A percentile compares a stretch with the other conserved stretches of the same genome.
These are phyloP conservation scores for Colletotrichum graminicola DNA, from an alignment of 2,329 filamentous ascomycete species.

Conservation along the genomic window DNA sequence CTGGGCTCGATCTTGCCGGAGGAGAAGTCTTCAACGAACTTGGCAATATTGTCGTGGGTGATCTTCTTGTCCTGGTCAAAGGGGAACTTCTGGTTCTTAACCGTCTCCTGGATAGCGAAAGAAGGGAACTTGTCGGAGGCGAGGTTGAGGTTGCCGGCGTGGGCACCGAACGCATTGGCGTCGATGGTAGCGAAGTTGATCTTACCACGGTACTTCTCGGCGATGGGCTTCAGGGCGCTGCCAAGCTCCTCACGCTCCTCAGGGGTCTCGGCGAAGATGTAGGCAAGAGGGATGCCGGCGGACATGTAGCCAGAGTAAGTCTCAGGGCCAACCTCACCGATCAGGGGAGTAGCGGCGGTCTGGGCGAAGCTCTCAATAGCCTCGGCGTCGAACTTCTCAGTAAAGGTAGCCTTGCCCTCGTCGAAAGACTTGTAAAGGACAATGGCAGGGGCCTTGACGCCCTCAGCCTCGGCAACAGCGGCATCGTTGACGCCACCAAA, in stretches of 20 bases:
- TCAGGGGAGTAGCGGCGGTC: constrained; percentile 85
- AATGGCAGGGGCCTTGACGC: constrained; percentile 85
- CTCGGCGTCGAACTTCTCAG: constrained; percentile 84
- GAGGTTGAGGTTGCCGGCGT: constrained; percentile 97
- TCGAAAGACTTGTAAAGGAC: constrained; percentile 99
- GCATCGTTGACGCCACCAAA: constrained; percentile 91
- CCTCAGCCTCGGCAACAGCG: constrained; percentile 88
- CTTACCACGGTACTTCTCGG: constrained; percentile 91
- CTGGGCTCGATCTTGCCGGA: constrained; percentile 92
- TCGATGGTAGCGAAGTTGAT: constrained; percentile 99
- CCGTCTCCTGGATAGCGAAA: constrained; percentile 96
- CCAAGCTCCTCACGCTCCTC: constrained; percentile 89
- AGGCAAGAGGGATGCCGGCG: constrained; percentile 90
- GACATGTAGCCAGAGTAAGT: constrained; percentile 95
- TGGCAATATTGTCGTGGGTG: constrained; percentile 75
- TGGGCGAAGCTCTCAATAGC: constrained; percentile 87
- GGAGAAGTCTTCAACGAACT: constrained; percentile 88
- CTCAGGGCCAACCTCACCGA: constrained; percentile 96
- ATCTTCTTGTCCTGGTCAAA: constrained; percentile 88
- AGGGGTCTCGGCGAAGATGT: constrained; percentile 93
- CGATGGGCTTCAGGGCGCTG: constrained; percentile 84
- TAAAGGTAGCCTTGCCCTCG: constrained; percentile 90
- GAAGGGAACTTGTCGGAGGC: constrained; percentile 95
- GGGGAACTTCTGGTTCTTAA: constrained; percentile 97
- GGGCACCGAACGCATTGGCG: constrained; percentile 91